A percentile compares a stretch with the other conserved stretches of the same genome.
Evolutionary conservation across 2,329 filamentous ascomycete genomes (phyloP).

Genomic region (Shiraia bambusicola): DNA sequence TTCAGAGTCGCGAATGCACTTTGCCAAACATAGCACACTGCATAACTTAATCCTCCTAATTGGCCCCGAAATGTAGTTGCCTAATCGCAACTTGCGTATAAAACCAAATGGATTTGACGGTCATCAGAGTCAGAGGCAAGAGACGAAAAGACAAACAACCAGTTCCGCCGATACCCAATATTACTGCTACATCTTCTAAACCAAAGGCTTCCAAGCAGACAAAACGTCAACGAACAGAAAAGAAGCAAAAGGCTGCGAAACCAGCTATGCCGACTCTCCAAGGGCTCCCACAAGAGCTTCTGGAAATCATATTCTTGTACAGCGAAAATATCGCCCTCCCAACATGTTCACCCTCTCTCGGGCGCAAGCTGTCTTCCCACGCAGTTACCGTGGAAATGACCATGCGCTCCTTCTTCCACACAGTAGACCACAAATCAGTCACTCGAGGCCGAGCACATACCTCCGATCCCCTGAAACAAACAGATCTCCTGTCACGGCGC

Average conservation of each 20-base stretch:
- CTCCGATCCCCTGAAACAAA: conserved; percentile 27
- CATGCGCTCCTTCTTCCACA: conserved; percentile 38
- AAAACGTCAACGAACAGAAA: conserved; percentile 18
- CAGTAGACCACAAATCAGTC: conserved; percentile 33
- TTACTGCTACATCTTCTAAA: conserved; percentile 3
- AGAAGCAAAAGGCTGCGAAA: conserved; percentile 12
- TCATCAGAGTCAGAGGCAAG: conserved; percentile 37
- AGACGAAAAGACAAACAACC: conserved; percentile 23
- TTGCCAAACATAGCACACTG: conserved; percentile 20
- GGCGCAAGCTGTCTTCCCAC: conserved; percentile 34
- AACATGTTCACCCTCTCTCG: conserved; percentile 31
- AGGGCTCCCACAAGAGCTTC: conserved; percentile 38
- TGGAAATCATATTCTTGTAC: conserved; percentile 40
- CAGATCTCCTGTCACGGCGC: conserved; percentile 30
- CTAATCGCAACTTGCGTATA: conserved; percentile 18
- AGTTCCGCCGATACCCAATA: conserved; percentile 5
- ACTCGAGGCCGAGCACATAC: conserved; percentile 22
- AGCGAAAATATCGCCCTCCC: conserved; percentile 41
- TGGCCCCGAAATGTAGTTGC: conserved; percentile 24
- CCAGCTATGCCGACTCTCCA: conserved; percentile 37
- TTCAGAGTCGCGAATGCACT: conserved; percentile 12
- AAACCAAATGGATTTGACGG: conserved; percentile 36
- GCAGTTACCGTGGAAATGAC: conserved; percentile 32
- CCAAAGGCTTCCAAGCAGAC: conserved; percentile 5
- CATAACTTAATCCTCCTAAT: conserved; percentile 7